These are phyloP conservation scores for Solanum rostratum DNA, from an alignment of 257 asterid species.

Conservation along the genomic window DNA sequence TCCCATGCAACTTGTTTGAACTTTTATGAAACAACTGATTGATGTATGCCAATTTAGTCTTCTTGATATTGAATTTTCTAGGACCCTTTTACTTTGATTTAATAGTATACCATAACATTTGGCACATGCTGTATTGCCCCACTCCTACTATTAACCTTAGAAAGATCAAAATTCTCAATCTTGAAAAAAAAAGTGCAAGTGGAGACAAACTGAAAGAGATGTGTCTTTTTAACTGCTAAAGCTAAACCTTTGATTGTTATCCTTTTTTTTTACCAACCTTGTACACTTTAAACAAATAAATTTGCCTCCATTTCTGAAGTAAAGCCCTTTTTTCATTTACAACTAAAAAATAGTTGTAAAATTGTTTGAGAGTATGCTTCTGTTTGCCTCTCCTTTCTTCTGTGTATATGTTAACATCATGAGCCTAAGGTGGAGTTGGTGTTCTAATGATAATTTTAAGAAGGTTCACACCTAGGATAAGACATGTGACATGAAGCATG, in stretches of 20 bases:
- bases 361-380: neutral
- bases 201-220: neutral
- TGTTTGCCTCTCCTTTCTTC: neutral
- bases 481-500: neutral
- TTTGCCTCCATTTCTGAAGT: neutral
- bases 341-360: neutral
- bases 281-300: neutral
- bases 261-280: neutral
- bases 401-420: neutral
- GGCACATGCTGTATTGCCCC: neutral
- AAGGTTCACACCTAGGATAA: neutral
- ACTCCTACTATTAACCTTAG: neutral
- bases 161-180: neutral
- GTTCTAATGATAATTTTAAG: neutral
- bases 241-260: neutral
- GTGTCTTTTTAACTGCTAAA: neutral
- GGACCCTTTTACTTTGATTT: neutral
- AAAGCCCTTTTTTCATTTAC: neutral
- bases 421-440: neutral
- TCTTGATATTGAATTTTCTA: neutral
- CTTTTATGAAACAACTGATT: neutral
- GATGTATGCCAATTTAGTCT: neutral
- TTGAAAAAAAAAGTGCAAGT: neutral
- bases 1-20: constrained; percentile 6
- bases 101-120: neutral